Conservation (phyloP, 257 asterid genomes). For the Jaltomata sinuosa region DNA sequence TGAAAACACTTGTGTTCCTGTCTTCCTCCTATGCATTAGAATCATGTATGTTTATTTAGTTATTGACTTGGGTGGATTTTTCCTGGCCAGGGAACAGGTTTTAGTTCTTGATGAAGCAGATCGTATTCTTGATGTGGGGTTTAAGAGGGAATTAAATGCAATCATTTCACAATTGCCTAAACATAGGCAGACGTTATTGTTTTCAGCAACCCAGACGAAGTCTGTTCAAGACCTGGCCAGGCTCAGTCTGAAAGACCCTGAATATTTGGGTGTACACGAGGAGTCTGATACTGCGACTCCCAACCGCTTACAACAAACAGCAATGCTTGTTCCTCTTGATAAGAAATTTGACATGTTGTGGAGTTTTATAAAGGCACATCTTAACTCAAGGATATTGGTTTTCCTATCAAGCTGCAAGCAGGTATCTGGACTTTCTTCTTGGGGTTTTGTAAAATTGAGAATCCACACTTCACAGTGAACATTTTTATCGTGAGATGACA, state of each 20-base stretch:
- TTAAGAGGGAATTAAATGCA: conserved; percentile 76
- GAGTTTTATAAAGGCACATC: conserved; percentile 90
- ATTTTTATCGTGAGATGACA: neutral
- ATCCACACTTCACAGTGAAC: neutral
- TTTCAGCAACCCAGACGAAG: conserved; percentile 96
- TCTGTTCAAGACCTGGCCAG: conserved; percentile 94
- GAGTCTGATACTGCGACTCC: conserved; percentile 89
- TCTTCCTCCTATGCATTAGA: neutral
- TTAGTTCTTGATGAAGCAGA: conserved; percentile 98
- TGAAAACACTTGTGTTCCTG: neutral
- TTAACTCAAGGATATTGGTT: conserved; percentile 68
- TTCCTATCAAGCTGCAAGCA: conserved; percentile 91
- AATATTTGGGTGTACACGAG: conserved; percentile 88
- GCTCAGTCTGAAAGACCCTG: conserved; percentile 95
- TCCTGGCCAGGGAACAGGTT: conserved; percentile 58
- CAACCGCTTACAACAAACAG: conserved; percentile 66
- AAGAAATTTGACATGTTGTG: conserved; percentile 85
- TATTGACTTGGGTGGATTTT: conserved; percentile 28
- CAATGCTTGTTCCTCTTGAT: conserved; percentile 71
- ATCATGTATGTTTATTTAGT: neutral
- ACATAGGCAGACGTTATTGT: conserved; percentile 68
- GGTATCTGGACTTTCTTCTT: conserved; percentile 28
- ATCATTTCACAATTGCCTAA: conserved; percentile 92
- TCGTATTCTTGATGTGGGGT: conserved; percentile 86
- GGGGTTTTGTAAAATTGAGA: neutral